A percentile compares a stretch with the other conserved stretches of the same genome.
Conservation (phyloP, 2,329 filamentous ascomycete genomes). For the Talaromyces rugulosus region DNA sequence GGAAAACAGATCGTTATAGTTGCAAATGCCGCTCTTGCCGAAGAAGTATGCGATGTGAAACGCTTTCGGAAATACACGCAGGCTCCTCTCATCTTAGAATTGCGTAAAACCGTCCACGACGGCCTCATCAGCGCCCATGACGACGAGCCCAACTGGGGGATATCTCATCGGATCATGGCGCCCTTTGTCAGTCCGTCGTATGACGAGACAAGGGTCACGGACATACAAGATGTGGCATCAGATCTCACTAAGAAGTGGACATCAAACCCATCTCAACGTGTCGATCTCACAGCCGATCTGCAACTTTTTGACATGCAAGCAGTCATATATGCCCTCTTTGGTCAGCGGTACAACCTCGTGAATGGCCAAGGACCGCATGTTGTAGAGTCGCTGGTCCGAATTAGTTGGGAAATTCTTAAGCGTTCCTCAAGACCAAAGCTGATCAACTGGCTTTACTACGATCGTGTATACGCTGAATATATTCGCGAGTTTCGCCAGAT, state of each 20-base stretch:
- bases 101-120: constrained; percentile 59
- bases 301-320: constrained; percentile 52
- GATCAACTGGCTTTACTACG: constrained; percentile 51
- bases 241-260: constrained; percentile 52
- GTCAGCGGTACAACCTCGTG: constrained; percentile 47
- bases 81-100: constrained; percentile 52
- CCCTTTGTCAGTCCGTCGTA: constrained; percentile 41
- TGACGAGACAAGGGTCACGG: constrained; percentile 38
- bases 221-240: constrained; percentile 46
- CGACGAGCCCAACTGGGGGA: constrained; percentile 55
- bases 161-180: constrained; percentile 52
- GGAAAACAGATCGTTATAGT: constrained; percentile 48
- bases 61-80: constrained; percentile 49
- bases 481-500: constrained; percentile 53
- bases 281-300: constrained; percentile 48
- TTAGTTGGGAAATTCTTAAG: constrained; percentile 54
- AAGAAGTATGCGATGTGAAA: constrained; percentile 64
- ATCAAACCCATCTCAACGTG: constrained; percentile 30
- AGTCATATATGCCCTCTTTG: constrained; percentile 48
- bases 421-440: constrained; percentile 49
- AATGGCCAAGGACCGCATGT: constrained; percentile 45
- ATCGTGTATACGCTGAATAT: constrained; percentile 50
- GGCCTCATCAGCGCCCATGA: constrained; percentile 61
- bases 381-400: constrained; percentile 51
- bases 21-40: constrained; percentile 52